These are phyloP conservation scores for Aristolochia contorta DNA, from an alignment of 164 flowering plant species.

Conservation along the genomic window DNA sequence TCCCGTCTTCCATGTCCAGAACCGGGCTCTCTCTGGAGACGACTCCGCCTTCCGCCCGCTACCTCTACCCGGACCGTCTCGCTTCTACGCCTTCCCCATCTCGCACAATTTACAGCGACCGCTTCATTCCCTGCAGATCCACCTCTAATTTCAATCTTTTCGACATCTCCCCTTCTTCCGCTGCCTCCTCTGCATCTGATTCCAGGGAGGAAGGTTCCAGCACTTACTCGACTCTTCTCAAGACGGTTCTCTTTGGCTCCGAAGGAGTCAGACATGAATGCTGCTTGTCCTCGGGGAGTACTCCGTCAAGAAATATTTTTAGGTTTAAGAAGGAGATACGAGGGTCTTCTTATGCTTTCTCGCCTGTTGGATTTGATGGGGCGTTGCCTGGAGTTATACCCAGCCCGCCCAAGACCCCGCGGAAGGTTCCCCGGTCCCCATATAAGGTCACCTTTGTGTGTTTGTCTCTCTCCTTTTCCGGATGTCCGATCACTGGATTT, in stretches of 20 bases:
- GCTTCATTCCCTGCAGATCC: constrained; percentile 86
- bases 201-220: constrained; percentile 43
- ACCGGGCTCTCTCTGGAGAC: constrained; percentile 19
- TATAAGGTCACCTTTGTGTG: constrained; percentile 50
- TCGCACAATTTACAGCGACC: constrained; percentile 51
- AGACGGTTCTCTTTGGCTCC: constrained; percentile 70
- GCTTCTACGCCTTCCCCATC: constrained; percentile 46
- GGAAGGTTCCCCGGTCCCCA: constrained; percentile 83
- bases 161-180: constrained; percentile 26
- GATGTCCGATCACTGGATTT: background rate
- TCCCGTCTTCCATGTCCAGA: constrained; percentile 28
- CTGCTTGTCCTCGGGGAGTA: constrained; percentile 8
- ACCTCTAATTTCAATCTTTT: constrained; percentile 81
- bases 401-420: constrained; percentile 58
- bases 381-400: constrained; percentile 41
- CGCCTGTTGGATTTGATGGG: constrained; percentile 66
- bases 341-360: constrained; percentile 40
- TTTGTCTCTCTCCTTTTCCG: background rate
- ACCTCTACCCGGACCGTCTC: constrained; percentile 24
- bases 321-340: constrained; percentile 75
- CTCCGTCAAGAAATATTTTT: constrained; percentile 61
- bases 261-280: constrained; percentile 28
- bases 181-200: constrained; percentile 18
- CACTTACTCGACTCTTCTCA: constrained; percentile 45
- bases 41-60: constrained; percentile 2